Percentiles rank a stretch among this genome's conserved stretches.
These are phyloP conservation scores for Pseudocercospora vitis DNA, from an alignment of 2,329 filamentous ascomycete species.

Conservation along the genomic window DNA sequence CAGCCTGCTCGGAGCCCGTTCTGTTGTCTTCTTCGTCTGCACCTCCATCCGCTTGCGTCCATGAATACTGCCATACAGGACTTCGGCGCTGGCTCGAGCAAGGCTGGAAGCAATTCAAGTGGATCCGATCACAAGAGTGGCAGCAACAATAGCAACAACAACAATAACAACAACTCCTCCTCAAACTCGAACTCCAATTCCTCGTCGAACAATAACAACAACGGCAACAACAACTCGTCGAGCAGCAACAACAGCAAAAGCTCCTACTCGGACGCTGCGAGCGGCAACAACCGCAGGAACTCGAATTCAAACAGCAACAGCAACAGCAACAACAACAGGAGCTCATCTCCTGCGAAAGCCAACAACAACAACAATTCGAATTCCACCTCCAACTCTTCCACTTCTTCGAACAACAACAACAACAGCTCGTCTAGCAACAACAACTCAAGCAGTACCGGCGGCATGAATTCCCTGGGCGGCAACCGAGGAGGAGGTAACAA, in stretches of 20 bases:
- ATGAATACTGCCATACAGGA: constrained; percentile 8
- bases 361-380: constrained; percentile 3
- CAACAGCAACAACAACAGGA: not conserved
- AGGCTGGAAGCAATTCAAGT: not conserved
- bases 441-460: constrained; percentile 2
- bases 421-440: not conserved
- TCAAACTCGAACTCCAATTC: constrained; percentile 14
- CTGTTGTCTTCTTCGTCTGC: not conserved
- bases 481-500: constrained; percentile 6
- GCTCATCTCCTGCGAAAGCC: not conserved
- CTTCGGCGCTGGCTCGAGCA: constrained; percentile 3
- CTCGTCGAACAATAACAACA: constrained; percentile 12
- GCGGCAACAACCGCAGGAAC: constrained; percentile 9
- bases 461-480: constrained; percentile 6
- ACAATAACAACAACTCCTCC: not conserved
- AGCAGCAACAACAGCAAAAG: not conserved
- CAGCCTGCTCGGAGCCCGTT: not conserved
- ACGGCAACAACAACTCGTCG: constrained; percentile 7
- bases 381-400: not conserved
- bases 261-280: not conserved
- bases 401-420: not conserved
- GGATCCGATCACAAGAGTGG: no score
- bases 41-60: not conserved
- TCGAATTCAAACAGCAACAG: not conserved
- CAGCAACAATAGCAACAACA: not conserved